Percentiles rank a stretch among this genome's conserved stretches.
Conservation (phyloP, 768 basidiomycete species). For the Steccherinum ochraceum region DNA sequence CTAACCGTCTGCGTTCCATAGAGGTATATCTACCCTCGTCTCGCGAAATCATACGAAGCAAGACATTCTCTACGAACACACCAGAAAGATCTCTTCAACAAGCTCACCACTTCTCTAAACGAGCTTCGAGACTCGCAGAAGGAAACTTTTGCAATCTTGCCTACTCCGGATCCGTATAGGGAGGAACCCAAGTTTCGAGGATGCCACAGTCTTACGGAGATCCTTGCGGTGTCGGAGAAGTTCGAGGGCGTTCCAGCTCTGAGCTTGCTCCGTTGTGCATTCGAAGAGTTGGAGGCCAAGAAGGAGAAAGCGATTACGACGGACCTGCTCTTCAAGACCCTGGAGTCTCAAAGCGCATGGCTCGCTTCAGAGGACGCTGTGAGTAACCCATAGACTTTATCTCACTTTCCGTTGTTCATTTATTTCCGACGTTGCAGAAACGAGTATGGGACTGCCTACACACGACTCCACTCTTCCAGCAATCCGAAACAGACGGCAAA, state of each 20-base stretch:
- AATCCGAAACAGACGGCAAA: constrained; percentile 17
- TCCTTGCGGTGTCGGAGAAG: constrained; percentile 21
- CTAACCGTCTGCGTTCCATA: constrained; percentile 25
- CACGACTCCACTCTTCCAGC: constrained; percentile 41
- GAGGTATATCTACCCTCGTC: constrained; percentile 65
- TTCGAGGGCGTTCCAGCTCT: constrained; percentile 35
- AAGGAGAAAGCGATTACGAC: constrained; percentile 36
- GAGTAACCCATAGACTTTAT: constrained; percentile 9
- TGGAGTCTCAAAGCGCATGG: constrained; percentile 58
- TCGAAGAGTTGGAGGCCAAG: constrained; percentile 40
- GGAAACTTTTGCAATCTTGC: constrained; percentile 51
- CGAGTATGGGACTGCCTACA: constrained; percentile 59
- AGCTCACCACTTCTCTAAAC: constrained; percentile 50
- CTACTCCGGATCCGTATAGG: constrained; percentile 41
- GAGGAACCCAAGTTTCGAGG: constrained; percentile 40
- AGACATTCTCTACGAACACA: constrained; percentile 56
- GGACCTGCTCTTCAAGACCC: constrained; percentile 50
- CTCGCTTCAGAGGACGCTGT: constrained; percentile 51
- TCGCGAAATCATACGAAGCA: constrained; percentile 52
- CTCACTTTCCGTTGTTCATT: background rate
- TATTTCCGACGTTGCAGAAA: constrained; percentile 24
- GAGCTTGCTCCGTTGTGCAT: constrained; percentile 58
- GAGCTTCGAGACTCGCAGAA: constrained; percentile 49
- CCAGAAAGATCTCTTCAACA: constrained; percentile 48
- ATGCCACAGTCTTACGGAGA: constrained; percentile 40